Conservation (phyloP, 352 stramenopile species). For the Phytophthora boehmeriae region DNA sequence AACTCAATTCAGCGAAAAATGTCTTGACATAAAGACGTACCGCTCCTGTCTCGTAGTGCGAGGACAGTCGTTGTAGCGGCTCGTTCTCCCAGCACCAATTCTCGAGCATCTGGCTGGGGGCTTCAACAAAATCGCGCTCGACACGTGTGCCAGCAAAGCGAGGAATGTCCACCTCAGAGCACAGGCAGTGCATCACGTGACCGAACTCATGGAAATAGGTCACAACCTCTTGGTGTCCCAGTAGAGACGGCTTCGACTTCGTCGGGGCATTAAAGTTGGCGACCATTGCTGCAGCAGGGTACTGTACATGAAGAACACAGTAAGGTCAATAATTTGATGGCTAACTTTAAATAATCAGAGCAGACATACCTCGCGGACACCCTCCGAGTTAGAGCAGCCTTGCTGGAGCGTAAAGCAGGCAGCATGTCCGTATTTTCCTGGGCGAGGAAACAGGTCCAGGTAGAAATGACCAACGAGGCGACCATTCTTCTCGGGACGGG, state of each 20-base stretch:
- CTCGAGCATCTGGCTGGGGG: conserved; percentile 92
- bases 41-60: conserved; percentile 80
- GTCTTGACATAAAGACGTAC: conserved; percentile 19
- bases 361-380: conserved; percentile 44
- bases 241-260: conserved; percentile 78
- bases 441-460: conserved; percentile 86
- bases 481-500: conserved; percentile 50
- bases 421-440: conserved; percentile 89
- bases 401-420: conserved; percentile 91
- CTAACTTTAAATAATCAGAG: not conserved
- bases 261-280: conserved; percentile 89
- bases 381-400: conserved; percentile 67
- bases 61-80: conserved; percentile 83
- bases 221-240: conserved; percentile 86
- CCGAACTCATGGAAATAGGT: conserved; percentile 92
- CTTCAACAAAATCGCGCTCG: conserved; percentile 90
- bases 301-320: conserved; percentile 28
- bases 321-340: conserved; percentile 3
- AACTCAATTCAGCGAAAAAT: not conserved
- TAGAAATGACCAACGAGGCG: conserved; percentile 88
- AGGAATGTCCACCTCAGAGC: conserved; percentile 79
- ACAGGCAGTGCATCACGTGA: conserved; percentile 92
- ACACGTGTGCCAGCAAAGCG: conserved; percentile 80
- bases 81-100: conserved; percentile 92
- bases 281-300: conserved; percentile 88